Evolutionary conservation across 2,329 filamentous ascomycete species (phyloP), one percentile per base, ranked within the genome.

Genomic region (Fusarium illudens): DNA sequence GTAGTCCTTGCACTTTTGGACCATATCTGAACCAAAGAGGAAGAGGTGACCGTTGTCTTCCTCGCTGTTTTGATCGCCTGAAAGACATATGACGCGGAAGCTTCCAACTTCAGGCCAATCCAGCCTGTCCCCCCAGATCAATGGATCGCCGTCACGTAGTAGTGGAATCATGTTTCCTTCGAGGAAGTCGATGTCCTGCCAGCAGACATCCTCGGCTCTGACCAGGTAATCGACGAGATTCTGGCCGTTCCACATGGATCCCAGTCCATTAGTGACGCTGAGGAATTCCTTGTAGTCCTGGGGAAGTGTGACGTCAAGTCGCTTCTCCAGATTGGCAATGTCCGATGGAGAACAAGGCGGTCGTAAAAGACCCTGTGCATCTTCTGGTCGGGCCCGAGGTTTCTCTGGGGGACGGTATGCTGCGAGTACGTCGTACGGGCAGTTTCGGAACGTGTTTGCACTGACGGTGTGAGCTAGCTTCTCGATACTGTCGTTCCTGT

Each of bases 251-350:
- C 55, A 58, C 33, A 52, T 58, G 5, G 46, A 51, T 9, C 46
- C 55, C 2, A 58, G 6, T 6, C 55, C 55, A 17, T 58, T 42
- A 11, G 55, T 44, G 46, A 52, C 27, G 33, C 55, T 15, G 30
- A 58, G 55, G 10, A 58, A 51, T 10, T 58, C 55, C 46, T 42
- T 58, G 55, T 58, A 58, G 19, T 58, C 55, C 4, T 39, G 7
- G 6, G 55, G 55, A 39, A 58, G 55, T 1, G 22, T 15, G 3
- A 42, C 55, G 6, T 27, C 34, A 4, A 58, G 46, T 27, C 55
- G 44, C 13, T 52, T 20, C 17, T 58, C 55, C 6, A 54, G 51
- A 9, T 13, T 9, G n/a, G 19, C 27, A 33, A 54, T 42, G 1
- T 54, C 36, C 4, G 27, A 54, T 13, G 51, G 1, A 13, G 51